Percentiles rank a stretch among this genome's conserved stretches.
These are phyloP conservation scores for Aspergillus nanangensis DNA, from an alignment of 495 filamentous ascomycete species.

Conservation along the genomic window DNA sequence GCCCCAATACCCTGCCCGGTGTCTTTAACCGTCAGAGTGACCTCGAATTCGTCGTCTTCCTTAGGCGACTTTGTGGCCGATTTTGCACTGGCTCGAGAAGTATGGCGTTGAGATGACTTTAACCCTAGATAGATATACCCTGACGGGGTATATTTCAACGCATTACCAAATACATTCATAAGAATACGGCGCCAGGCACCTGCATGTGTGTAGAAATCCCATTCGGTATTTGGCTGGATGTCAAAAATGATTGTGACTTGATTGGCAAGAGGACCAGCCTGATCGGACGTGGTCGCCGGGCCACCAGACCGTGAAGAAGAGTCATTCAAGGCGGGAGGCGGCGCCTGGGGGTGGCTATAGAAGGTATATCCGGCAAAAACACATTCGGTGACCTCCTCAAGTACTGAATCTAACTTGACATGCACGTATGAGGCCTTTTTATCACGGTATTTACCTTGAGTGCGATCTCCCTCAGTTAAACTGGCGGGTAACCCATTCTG, in stretches of 20 bases:
- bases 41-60: slow-evolving; percentile 6
- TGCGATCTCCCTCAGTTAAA: background rate
- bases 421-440: slow-evolving; percentile 8
- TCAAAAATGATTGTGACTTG: slow-evolving; percentile 51
- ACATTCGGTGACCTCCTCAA: slow-evolving; percentile 57
- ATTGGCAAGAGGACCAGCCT: no score
- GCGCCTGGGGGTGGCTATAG: slow-evolving; percentile 17
- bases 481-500: background rate
- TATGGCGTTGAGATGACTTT: slow-evolving; percentile 4
- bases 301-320: slow-evolving; percentile 10
- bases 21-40: slow-evolving; percentile 49
- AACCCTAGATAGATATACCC: slow-evolving; percentile 33
- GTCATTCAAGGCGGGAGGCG: slow-evolving; percentile 12
- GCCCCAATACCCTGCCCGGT: slow-evolving; percentile 63
- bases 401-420: slow-evolving; percentile 41
- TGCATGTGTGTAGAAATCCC: slow-evolving; percentile 53
- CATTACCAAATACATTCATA: slow-evolving; percentile 45
- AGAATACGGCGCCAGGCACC: slow-evolving; percentile 53
- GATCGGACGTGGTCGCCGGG: no score
- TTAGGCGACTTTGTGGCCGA: background rate
- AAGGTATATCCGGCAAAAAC: slow-evolving; percentile 50
- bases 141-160: slow-evolving; percentile 38
- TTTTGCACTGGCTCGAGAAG: no score
- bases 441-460: background rate
- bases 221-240: slow-evolving; percentile 45